Base-by-base conservation (phyloP, 306 rosid species). In the Canavalia ensiformis region DNA sequence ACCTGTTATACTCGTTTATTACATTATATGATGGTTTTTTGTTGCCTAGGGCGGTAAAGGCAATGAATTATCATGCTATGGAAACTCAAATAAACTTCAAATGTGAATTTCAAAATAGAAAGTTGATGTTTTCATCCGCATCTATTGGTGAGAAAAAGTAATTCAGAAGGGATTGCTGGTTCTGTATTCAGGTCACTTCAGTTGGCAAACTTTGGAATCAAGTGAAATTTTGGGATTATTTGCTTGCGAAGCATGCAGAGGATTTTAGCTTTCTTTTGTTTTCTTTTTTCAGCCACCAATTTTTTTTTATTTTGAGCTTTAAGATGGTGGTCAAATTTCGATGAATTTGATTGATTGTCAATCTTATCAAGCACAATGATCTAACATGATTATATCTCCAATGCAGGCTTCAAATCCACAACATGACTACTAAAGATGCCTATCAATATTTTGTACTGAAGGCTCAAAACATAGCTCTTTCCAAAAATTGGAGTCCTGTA, bases 401-500 rank as follows among this genome's bases (percentile, higher is more conserved):
- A 64, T 85, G 82, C 88, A 95, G 99, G 99, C 97, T 95, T 84
- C 11, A 64, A 75, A 78, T 55, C 45, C 89, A 57, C 44, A 88
- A 90, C 85, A 54, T 90, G 90, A 92, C 97, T 59, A 57, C 90
- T 72, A 76, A 88, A 66, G 98, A 92, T 34, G 99, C 98, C 59
- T 95, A 95, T 83, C 72, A 90, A 81, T 90, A 93, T 78, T 91
- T 95, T 78, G 99, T 95, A 58, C 87, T 93, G 58, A 90, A 84
- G 87, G 99, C 98, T 78, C 99, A 95, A 87, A 81, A 87, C 57
- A 89, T 95, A 34, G 99, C 98, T 10, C 84, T 95, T 45, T 89
- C 88, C 9, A 92, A 86, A 83, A 88, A 79, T 12, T 93, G 98
- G 99, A 88, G 84, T 81, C 99, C 99, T 4, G 99, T 95, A 71